phyloP scores from a whole-genome alignment of 148 eudicot species.

The Heliosperma pusillum region DNA sequence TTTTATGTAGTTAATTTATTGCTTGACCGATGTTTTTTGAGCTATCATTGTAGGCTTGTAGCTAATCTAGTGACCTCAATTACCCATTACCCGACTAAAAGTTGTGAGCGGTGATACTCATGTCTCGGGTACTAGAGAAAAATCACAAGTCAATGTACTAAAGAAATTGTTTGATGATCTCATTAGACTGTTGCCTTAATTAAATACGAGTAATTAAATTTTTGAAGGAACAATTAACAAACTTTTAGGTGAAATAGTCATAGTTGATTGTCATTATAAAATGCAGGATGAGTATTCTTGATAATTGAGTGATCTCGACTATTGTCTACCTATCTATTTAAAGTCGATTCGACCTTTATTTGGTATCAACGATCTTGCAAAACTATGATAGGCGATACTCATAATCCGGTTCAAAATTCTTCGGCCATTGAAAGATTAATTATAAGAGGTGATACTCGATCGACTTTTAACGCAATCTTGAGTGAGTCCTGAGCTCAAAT shows the following conservation, averaged over 20 bases:
- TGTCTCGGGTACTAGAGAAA: no score
- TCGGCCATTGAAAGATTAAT: no score
- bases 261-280: slow-evolving; percentile 16
- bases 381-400: neutral
- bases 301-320: no score
- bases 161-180: neutral
- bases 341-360: no score
- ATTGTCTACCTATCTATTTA: no score
- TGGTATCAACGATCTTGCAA: no score
- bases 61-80: slow-evolving; percentile 3
- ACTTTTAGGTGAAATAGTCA: slow-evolving; percentile 3
- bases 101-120: neutral
- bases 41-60: slow-evolving; percentile 9
- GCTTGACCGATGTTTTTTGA: neutral
- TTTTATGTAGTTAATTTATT: no score
- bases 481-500: no score
- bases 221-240: neutral
- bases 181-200: neutral
- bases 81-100: no score
- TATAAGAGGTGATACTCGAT: no score
- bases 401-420: neutral
- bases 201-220: neutral
- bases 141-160: no score
- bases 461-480: no score
- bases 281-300: slow-evolving; percentile 8